These are phyloP conservation scores for Pseudogymnoascus sp. DNA, from an alignment of 2,329 filamentous ascomycete species.

Conservation along the genomic window DNA sequence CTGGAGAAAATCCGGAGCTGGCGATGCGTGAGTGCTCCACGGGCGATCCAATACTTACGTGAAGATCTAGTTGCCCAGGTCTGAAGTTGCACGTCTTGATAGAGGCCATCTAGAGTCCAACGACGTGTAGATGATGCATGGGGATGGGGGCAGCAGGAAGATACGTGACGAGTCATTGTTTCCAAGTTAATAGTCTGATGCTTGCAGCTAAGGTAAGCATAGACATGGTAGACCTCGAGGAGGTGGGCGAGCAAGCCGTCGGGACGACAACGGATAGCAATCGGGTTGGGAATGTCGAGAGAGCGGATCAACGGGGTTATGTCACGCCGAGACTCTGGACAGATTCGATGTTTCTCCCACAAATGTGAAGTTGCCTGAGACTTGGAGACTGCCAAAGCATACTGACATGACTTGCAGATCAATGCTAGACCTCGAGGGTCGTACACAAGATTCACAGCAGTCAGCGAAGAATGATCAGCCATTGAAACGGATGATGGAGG, in stretches of 20 bases:
- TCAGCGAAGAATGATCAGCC: not conserved
- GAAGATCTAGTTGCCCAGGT: not conserved
- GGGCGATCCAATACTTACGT: not conserved
- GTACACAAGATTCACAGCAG: conserved; percentile 1
- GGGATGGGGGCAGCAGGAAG: not conserved
- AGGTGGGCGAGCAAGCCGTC: not conserved
- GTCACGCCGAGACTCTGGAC: not conserved
- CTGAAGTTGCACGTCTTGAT: conserved; percentile 3
- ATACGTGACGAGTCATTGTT: not conserved
- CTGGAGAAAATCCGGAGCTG: not conserved
- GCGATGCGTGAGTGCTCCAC: not conserved
- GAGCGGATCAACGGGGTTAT: not conserved
- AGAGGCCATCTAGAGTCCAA: not conserved
- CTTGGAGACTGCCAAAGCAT: not conserved
- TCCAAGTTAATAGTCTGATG: conserved; percentile 5
- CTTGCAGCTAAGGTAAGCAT: conserved; percentile 3
- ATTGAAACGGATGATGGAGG: not conserved
- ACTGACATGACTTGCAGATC: not conserved
- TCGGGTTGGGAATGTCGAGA: not conserved
- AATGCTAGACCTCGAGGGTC: not conserved
- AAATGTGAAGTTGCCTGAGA: not conserved
- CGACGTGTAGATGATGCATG: not conserved
- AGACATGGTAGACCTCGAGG: not conserved
- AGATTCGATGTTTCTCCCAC: not conserved
- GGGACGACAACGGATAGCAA: not conserved